Evolutionary conservation across 768 basidiomycete species (phyloP).

Genomic region (Mrakia blollopis): DNA sequence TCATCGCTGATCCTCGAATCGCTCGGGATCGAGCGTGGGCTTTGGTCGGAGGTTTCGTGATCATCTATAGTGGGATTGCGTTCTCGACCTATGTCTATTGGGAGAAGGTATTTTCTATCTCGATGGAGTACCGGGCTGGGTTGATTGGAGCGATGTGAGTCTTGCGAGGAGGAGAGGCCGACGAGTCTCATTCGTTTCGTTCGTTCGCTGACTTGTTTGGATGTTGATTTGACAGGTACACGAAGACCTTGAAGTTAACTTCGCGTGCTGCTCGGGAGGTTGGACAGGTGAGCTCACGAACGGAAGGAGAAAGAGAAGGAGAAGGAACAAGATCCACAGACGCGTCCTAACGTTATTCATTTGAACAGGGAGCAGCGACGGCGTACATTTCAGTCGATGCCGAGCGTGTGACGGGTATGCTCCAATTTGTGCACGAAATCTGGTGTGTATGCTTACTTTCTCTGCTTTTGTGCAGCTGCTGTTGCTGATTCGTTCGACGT

Average conservation of each 20-base stretch:
- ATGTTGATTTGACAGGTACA: neutral
- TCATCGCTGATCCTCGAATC: constrained; percentile 14
- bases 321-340: neutral
- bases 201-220: too few relatives aligned
- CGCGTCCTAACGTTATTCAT: neutral
- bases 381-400: constrained; percentile 24
- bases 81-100: neutral
- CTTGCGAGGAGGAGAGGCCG: too few relatives aligned
- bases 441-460: neutral
- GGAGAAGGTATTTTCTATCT: neutral
- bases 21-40: constrained; percentile 18
- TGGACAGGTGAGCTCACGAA: neutral
- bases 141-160: constrained; percentile 10
- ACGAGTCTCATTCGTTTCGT: too few relatives aligned
- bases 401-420: neutral
- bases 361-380: neutral
- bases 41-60: constrained; percentile 25
- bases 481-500: neutral
- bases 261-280: constrained; percentile 21
- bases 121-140: constrained; percentile 11
- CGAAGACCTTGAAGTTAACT: constrained; percentile 15
- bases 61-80: constrained; percentile 15
- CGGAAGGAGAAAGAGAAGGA: neutral
- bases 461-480: neutral
- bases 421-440: constrained; percentile 21